These are phyloP conservation scores for Cornus florida DNA, from an alignment of 148 eudicot genomes.

Conservation along the genomic window DNA sequence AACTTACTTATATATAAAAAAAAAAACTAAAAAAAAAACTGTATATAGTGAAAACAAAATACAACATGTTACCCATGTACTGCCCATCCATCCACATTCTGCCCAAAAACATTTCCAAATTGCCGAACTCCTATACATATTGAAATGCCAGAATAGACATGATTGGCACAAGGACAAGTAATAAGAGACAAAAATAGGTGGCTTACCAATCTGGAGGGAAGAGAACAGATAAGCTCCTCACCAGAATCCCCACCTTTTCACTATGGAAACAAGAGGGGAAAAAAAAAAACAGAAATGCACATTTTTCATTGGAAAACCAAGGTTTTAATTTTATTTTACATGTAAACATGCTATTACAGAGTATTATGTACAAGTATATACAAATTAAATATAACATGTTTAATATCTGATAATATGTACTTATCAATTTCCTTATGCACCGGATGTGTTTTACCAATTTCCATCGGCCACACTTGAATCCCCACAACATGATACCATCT, in stretches of 20 bases:
- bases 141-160: not conserved
- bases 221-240: slow-evolving; percentile 55
- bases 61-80: slow-evolving; percentile 35
- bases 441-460: too few species aligned
- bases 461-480: too few species aligned
- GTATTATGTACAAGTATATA: too few species aligned
- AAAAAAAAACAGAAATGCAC: not conserved
- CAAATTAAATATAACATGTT: too few species aligned
- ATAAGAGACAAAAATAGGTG: not conserved
- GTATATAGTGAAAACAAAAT: not conserved
- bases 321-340: not conserved
- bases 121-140: slow-evolving; percentile 47
- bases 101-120: slow-evolving; percentile 65
- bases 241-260: slow-evolving; percentile 64
- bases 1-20: not conserved
- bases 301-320: not conserved
- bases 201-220: slow-evolving; percentile 64
- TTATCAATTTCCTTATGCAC: too few species aligned
- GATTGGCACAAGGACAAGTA: not conserved
- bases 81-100: slow-evolving; percentile 83
- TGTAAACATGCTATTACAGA: too few species aligned
- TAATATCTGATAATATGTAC: too few species aligned
- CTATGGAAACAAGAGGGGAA: slow-evolving; percentile 23
- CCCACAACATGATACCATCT: too few species aligned
- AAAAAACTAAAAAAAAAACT: too few species aligned